phyloP scores from a whole-genome alignment of 257 asterid genomes.

The Penstemon davidsonii region DNA sequence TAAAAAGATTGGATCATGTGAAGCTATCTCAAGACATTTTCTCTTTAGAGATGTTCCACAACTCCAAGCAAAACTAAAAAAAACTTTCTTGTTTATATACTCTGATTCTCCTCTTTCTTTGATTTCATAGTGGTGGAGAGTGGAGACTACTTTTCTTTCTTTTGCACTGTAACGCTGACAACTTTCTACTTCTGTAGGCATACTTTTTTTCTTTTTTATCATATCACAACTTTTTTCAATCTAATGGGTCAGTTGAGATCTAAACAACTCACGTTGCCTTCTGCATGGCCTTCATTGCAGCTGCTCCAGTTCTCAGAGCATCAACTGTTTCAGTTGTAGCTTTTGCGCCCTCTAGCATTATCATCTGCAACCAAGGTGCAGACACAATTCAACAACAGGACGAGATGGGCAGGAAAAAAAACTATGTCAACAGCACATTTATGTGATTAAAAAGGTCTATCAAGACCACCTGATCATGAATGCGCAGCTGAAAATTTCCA shows the following conservation, averaged over 20 bases:
- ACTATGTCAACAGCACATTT: conserved; percentile 7
- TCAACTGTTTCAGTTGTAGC: conserved; percentile 91
- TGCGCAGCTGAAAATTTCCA: conserved; percentile 82
- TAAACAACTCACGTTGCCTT: conserved; percentile 69
- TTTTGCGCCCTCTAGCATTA: conserved; percentile 83
- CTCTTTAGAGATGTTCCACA: background rate
- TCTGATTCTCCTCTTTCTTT: background rate
- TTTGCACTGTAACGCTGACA: conserved; percentile 1
- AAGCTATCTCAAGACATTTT: background rate
- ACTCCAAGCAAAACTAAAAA: background rate
- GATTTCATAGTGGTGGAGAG: background rate
- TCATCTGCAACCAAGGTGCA: conserved; percentile 53
- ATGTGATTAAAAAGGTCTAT: conserved; percentile 11
- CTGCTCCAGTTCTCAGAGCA: conserved; percentile 85
- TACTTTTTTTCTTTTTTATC: background rate
- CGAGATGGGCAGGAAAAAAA: background rate
- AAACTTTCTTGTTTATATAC: background rate
- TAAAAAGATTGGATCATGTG: background rate
- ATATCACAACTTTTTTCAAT: background rate
- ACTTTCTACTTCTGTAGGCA: conserved; percentile 4
- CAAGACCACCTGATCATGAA: conserved; percentile 73
- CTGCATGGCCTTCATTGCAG: conserved; percentile 92
- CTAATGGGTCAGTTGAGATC: conserved; percentile 6
- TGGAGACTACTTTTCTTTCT: background rate
- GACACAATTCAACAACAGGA: conserved; percentile 3